phyloP scores from a whole-genome alignment of 441 rosid species.

The Croton setiger region DNA sequence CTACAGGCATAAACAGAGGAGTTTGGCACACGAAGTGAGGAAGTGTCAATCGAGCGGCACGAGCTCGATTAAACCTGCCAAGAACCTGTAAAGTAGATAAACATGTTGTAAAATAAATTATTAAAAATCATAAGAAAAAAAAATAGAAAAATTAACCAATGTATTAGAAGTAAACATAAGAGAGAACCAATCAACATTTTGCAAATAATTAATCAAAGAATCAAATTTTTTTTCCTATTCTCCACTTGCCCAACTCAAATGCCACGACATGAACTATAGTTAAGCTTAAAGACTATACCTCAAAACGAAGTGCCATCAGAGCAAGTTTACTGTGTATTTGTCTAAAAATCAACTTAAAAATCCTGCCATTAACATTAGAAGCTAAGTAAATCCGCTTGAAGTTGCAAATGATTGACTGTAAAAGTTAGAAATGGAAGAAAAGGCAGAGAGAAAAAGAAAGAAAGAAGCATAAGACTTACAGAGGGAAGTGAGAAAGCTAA shows the following conservation, averaged over 20 bases:
- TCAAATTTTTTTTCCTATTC: too few species aligned
- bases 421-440: background rate
- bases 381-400: too few species aligned
- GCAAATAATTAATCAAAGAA: too few species aligned
- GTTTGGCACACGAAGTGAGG: slow-evolving; percentile 70
- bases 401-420: background rate
- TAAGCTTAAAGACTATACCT: slow-evolving; percentile 20
- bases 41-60: slow-evolving; percentile 66
- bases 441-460: background rate
- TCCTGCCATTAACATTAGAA: background rate
- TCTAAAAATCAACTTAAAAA: background rate
- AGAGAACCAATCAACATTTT: too few species aligned
- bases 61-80: slow-evolving; percentile 77
- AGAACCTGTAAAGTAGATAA: slow-evolving; percentile 36
- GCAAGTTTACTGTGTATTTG: background rate
- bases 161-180: too few species aligned
- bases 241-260: too few species aligned
- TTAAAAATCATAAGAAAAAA: too few species aligned
- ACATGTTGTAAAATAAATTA: background rate
- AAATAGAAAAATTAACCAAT: too few species aligned
- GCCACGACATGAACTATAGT: too few species aligned
- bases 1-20: slow-evolving; percentile 86
- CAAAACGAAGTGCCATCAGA: slow-evolving; percentile 47
- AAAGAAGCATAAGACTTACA: slow-evolving; percentile 1
- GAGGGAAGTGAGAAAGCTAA: background rate